Evolutionary conservation across 2,329 filamentous ascomycete genomes (phyloP).

Genomic region (Hypoxylon sp.): DNA sequence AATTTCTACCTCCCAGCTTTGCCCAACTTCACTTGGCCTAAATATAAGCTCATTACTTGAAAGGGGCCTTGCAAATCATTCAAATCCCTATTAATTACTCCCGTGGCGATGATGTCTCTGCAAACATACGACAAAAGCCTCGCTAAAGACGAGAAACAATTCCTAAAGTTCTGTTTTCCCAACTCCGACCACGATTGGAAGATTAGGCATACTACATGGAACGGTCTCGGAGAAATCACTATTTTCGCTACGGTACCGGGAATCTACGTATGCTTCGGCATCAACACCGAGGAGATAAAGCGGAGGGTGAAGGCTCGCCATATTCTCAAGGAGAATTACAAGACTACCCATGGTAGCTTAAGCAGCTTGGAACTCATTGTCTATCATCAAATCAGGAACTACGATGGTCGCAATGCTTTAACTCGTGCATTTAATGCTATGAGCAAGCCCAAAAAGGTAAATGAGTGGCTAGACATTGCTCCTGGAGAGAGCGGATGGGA

Average conservation of each 20-base stretch:
- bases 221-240: not conserved
- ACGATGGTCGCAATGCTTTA: not conserved
- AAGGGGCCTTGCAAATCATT: not conserved
- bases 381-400: not conserved
- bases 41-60: not conserved
- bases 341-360: not conserved
- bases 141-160: not conserved
- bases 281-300: not conserved
- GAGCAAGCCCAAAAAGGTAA: not conserved
- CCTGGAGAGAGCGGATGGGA: slow-evolving; percentile 6
- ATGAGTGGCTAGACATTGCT: not conserved
- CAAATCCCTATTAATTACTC: not conserved
- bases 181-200: not conserved
- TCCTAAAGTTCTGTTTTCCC: not conserved
- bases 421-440: not conserved
- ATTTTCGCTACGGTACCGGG: not conserved
- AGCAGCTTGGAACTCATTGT: not conserved
- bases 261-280: not conserved
- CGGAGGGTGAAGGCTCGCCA: not conserved
- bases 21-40: not conserved
- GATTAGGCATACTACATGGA: not conserved
- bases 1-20: not conserved
- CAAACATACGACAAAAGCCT: not conserved
- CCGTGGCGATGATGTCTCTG: not conserved
- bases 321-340: not conserved